Base-by-base conservation (phyloP, 1,284 basidiomycete species). In the Puccinia triticina region DNA sequence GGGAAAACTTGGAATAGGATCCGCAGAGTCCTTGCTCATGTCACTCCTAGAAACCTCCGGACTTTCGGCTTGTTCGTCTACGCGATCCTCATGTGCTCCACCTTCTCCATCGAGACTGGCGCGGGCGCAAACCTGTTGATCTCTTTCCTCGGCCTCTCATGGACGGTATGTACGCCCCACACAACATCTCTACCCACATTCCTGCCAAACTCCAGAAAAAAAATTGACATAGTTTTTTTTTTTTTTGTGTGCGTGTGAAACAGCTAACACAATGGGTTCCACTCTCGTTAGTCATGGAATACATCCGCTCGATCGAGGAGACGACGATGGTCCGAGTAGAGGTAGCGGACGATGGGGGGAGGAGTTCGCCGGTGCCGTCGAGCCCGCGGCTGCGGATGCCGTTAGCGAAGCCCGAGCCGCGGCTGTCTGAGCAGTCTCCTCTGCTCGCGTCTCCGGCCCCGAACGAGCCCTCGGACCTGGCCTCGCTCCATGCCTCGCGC, bases 251-350 rank as follows among this genome's bases (percentile, higher is more conserved):
- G 0, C 26, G 23, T 43, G 4, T 18, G 50, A n/a, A 53, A 43
- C 55, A 80, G 78, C 50, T 80, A 14, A 32, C 78, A 43, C 69
- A 73, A 72, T 80, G 78, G 78, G 78, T 80, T 10, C 78, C 78
- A 32, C 55, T 80, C 5, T 32, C 78, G 50, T 37, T 80, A 16
- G 37, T 73, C 2, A 80, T 80, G 78, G 78, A 80, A 71, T 80
- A 80, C 29, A 73, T 57, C 23, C 43, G 78, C 23, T 72, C 78
- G 18, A 72, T 80, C 8, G 78, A 80, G 48, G 78, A 80, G 50
- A 80, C 78, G 16, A 55, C 67, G 32, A 71, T 57, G 32, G 37
- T 59, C 5, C 23, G 29, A 7, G 14, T 73, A 29, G 71, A 73
- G 2, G 32, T 29, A 1, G 50, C 46, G 26, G 32, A 32, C 8